Base-by-base conservation (phyloP, 2,329 filamentous ascomycete genomes). In the Metarhizium rileyi region DNA sequence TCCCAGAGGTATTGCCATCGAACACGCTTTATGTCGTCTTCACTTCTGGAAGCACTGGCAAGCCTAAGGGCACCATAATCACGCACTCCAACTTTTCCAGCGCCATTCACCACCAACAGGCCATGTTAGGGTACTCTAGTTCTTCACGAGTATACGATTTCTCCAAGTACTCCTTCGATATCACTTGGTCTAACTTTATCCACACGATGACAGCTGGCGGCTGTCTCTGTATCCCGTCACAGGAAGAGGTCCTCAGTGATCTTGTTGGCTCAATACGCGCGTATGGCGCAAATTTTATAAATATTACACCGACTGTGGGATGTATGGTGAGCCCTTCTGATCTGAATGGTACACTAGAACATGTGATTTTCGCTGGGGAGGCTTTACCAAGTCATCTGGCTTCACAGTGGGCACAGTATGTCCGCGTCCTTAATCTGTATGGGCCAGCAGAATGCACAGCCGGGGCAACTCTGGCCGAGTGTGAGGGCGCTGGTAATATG, bases 391-490 rank as follows among this genome's bases (percentile, higher is more conserved):
- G 45, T 22, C 42, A 53, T 41, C 28, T 40, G 10, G 48, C 51
- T 8, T 22, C 33, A 25, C 40, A 53, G 44, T 50, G 47, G 4
- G 52, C 49, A 2, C 48, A 53, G 22, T 45, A 51, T 40, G 47
- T 47, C n/a, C 44, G 44, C n/a, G 50, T 59, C 22, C 47, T 58
- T 3, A 55, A 60, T 28, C 51, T 49, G 12, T 60, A 60, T 23
- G 58, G 58, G 14, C 58, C 58, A 9, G 54, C 56, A 25, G 58
- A 60, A 44, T 53, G 51, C 38, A 53, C 53, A 7, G 22, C 28
- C 14, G 25, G 41, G 22, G 27, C n/a, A 25, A 49, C 47, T n/a
- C 10, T 44, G 14, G 23, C n/a, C 18, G 47, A 33, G 7, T 8
- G 43, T 3, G 16, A 20, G 4, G 47, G 43, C 2, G 8, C 10